Percentiles rank a stretch among this genome's conserved stretches.
These are phyloP conservation scores for Jatropha podagrica DNA, from an alignment of 441 rosid species.

Conservation along the genomic window DNA sequence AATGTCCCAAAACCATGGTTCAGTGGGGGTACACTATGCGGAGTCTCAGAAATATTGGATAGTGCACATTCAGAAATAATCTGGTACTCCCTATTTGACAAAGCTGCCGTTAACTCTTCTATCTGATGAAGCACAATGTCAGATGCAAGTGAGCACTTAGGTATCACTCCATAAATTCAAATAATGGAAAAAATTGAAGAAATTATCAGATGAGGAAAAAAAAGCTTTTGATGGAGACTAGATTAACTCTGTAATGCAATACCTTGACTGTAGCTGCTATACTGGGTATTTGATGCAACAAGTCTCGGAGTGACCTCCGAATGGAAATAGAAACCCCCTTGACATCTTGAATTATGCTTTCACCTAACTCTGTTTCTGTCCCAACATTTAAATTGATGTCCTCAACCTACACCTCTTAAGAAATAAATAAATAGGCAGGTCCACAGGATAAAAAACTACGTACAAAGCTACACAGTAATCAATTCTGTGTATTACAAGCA, in stretches of 20 bases:
- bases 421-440: slow-evolving; percentile 2
- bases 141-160: slow-evolving; percentile 30
- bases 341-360: slow-evolving; percentile 91
- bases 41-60: slow-evolving; percentile 89
- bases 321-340: slow-evolving; percentile 89
- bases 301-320: slow-evolving; percentile 86
- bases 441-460: background rate
- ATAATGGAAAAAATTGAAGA: background rate
- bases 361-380: slow-evolving; percentile 72
- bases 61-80: slow-evolving; percentile 90
- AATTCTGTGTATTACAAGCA: slow-evolving; percentile 4
- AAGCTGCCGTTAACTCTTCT: slow-evolving; percentile 79
- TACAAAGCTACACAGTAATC: background rate
- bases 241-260: slow-evolving; percentile 24
- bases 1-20: slow-evolving; percentile 40
- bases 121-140: slow-evolving; percentile 53
- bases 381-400: slow-evolving; percentile 98
- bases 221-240: slow-evolving; percentile 10
- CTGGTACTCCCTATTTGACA: slow-evolving; percentile 86
- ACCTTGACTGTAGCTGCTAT: slow-evolving; percentile 79
- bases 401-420: slow-evolving; percentile 54
- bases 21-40: slow-evolving; percentile 64
- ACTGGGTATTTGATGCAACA: slow-evolving; percentile 83
- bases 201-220: background rate
- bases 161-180: slow-evolving; percentile 19